Evolutionary conservation across 73 alveolate species (phyloP), one percentile per base, ranked within the genome.

Genomic region (Urostyla sp.): DNA sequence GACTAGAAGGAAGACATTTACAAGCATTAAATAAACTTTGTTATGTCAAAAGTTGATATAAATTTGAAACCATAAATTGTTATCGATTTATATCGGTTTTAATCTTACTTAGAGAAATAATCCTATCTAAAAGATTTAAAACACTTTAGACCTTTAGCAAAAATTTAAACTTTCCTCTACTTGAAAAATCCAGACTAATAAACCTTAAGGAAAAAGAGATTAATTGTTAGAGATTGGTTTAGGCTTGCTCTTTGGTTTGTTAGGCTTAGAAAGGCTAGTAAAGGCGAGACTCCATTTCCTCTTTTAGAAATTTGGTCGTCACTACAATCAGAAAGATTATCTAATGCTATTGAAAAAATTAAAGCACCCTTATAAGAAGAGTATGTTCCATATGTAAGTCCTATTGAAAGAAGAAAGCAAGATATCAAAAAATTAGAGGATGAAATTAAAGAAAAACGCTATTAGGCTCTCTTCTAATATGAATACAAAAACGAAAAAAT

Each of bases 161-260:
- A 54, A 36, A 84, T 85, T 20, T 16, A 52, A 13, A 13, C 50
- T 52, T 18, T 73, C 5, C 30, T 58, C 36, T 57, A 63, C 21
- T 4, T 63, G 40, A 48, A 53, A 52, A 27, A 8, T 27, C 30
- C 31, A 48, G 69, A 69, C 23, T 46, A 31, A 6, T 35, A 83
- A 40, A 28, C 52, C 0, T 66, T 67, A 78, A 61, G 87, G 28
- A 76, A 86, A 66, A 34, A 81, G 35, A 86, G 43, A 55, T 58
- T 77, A 1, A 40, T 86, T n/a, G 94, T 78, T 43, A 57, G 94
- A 48, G 94, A 86, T 69, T 86, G 94, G 94, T 66, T 85, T 67
- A 58, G 40, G 15, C 61, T 51, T 76, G 88, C 66, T 16, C 75
- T 85, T 24, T 85, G 93, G 93, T 61, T 67, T 21, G 37, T 54